Base-by-base conservation (phyloP, 2,329 filamentous ascomycete species). In the Colletotrichum sp. region DNA sequence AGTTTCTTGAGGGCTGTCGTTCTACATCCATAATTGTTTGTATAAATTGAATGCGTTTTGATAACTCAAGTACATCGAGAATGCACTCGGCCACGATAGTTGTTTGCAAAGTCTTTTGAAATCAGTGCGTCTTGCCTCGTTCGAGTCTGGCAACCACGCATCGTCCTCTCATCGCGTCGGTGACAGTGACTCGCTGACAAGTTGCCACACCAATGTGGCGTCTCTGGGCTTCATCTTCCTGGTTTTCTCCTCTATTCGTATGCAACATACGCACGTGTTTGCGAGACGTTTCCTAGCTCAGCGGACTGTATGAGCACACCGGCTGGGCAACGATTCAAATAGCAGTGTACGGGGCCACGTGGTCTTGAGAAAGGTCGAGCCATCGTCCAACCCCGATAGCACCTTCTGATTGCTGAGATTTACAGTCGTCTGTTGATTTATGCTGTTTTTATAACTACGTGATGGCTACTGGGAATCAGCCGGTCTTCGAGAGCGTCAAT, bases 351-450 rank as follows among this genome's bases (percentile, higher is more conserved):
- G 5, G 38, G 38, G 5, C 7, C 34, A 18, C 3, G 18, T 43
- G 38, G 2, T n/a, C 3, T 6, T 43, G 9, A 43, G 18, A 43
- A 1, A 43, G 8, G 38, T 43, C 38, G 8, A n/a, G 8, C 16
- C 16, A 38, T 1, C 16, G 16, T 4, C 36, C 36, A 38, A 18
- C 16, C 16, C 16, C 36, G 36, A 18, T 9, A 38, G 16, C 36
- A 18, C 15, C 1, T 38, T 38, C 16, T 18, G 2, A 18, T 43
- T 43, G 38, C 38, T 43, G 16, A 10, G 5, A 43, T n/a, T n/a
- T n/a, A 43, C 16, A 0, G 0, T 5, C 38, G 8, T n/a, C 1
- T 18, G 0, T 43, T 43, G 16, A 43, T 43, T 1, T 2, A 0
- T 43, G 5, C 38, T n/a, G 1, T 10, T n/a, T n/a, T 1, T 43